Base-by-base conservation (phyloP, 495 filamentous ascomycete genomes). In the Acidomyces sp. region DNA sequence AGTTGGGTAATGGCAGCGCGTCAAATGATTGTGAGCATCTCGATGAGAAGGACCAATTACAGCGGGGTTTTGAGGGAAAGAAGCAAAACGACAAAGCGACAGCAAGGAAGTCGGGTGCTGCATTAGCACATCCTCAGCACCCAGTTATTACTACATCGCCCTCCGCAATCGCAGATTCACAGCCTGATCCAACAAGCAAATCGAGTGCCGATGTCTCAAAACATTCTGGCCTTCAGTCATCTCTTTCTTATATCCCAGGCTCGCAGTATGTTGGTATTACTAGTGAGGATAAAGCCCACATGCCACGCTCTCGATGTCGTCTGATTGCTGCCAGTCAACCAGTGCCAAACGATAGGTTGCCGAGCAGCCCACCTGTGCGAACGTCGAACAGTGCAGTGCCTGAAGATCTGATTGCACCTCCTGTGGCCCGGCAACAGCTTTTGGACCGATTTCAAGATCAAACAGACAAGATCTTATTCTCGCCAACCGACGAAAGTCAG, bases 111-210 rank as follows among this genome's bases (percentile, higher is more conserved):
- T n/a, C n/a, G n/a, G n/a, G n/a, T n/a, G n/a, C n/a, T n/a, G n/a
- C n/a, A n/a, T n/a, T n/a, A n/a, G n/a, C n/a, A n/a, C n/a, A n/a
- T n/a, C n/a, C n/a, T n/a, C n/a, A n/a, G n/a, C n/a, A n/a, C n/a
- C n/a, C n/a, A 12, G 22, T 40, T 15, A 28, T 16, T 2, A 52
- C 47, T 28, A 56, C 51, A 9, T 54, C 59, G 25, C 41, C 32
- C 2, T 49, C 53, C 6, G 50, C 52, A 2, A 41, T 62, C 11
- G 53, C 57, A 25, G 55, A 62, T 33, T 62, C 60, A 12, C 60
- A 62, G 36, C 56, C 54, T 12, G 38, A 47, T 12, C 37, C 17
- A 13, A 20, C 12, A 40, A 13, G 16, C 27, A 16, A 24, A 20
- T 16, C 37, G 7, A 4, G 18, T 12, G 17, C 15, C 20, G 1